phyloP scores from a whole-genome alignment of 129 eudicot genomes.

The Helianthus annuus region DNA sequence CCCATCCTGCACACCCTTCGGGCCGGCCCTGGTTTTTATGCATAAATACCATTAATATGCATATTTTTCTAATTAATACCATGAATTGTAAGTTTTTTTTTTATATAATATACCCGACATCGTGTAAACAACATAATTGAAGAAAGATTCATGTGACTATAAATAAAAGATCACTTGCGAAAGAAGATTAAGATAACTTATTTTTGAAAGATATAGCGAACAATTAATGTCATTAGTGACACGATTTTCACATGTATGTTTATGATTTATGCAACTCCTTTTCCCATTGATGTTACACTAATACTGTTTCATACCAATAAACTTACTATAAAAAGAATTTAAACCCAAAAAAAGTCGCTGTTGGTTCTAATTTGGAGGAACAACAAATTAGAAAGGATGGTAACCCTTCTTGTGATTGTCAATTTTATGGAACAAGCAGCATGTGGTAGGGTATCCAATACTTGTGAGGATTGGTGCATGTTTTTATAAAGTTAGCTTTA shows the following conservation, averaged over 20 bases:
- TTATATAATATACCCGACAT: neutral
- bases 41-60: no score
- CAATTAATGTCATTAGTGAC: constrained; percentile 1
- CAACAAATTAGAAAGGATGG: constrained; percentile 11
- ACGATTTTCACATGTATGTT: constrained; percentile 1
- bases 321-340: constrained; percentile 1
- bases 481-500: neutral
- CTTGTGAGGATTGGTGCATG: neutral
- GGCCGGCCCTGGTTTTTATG: no score
- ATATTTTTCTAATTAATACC: neutral
- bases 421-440: constrained; percentile 17
- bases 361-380: constrained; percentile 15
- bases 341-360: constrained; percentile 11
- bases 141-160: constrained; percentile 4
- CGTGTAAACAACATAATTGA: constrained; percentile 7
- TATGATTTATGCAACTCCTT: neutral
- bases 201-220: neutral
- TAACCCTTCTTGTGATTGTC: constrained; percentile 10
- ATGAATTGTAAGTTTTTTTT: neutral
- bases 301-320: neutral
- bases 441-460: constrained; percentile 19
- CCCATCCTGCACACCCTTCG: no score
- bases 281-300: neutral
- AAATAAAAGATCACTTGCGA: neutral
- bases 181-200: neutral